Base-by-base conservation (phyloP, 2,329 filamentous ascomycete genomes). In the Claviceps monticola region DNA sequence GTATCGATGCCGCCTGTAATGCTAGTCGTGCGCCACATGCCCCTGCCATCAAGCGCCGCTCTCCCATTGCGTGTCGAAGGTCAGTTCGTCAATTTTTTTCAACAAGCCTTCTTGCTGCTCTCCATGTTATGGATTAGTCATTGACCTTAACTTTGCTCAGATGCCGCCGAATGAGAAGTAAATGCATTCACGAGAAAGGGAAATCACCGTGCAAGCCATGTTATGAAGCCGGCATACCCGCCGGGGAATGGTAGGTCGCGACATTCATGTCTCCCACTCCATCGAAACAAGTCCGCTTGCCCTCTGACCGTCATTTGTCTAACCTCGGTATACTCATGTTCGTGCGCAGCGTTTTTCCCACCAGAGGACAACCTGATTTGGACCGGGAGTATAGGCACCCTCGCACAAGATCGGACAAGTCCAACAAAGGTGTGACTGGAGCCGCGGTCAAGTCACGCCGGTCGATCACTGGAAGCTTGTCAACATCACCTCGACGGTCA, bases 301-400 rank as follows among this genome's bases (percentile, higher is more conserved):
- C 43, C 37, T 7, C 41, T 29, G 29, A 23, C 44, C 8, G 17
- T 26, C 7, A 5, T 34, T 26, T 36, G 17, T 50, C 41, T 50
- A 23, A 50, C 48, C 4, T 44, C 29, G 13, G 13, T 17, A 9
- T 21, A 11, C n/a, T 23, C n/a, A 8, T 50, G 37, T 50, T 39
- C 26, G 16, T 51, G 4, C 13, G 46, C 51, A 79, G 76, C 60
- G 60, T 71, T 41, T 80, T 79, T 56, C 74, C 74, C 0, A 65
- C 68, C 17, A 72, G 76, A 49, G 77, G 77, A 42, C 71, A 77
- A 45, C 69, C 71, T 9, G 75, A 80, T 53, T 63, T 70, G 57
- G 77, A 80, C 59, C 75, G 77, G 38, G 71, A 73, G 13, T 79
- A 76, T 55, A 74, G 77, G 45, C 76, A 79, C 59, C 76, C 76